Evolutionary conservation across 306 rosid species (phyloP), one percentile per base, ranked within the genome.

Genomic region (Casuarina cunninghamiana): DNA sequence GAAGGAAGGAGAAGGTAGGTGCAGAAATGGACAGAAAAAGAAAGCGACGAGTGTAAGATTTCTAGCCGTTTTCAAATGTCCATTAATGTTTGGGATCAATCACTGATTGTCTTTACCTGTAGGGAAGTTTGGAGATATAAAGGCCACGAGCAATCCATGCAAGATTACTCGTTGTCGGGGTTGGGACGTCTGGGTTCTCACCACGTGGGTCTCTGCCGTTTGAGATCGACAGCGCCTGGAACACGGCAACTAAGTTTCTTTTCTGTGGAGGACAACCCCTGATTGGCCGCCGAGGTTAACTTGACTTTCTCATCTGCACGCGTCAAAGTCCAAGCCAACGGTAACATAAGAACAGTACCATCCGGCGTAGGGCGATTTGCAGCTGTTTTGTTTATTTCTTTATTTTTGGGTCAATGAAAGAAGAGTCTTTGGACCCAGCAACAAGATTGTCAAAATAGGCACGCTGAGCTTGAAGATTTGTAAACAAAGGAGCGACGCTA

Each of bases 251-350:
- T 26, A 58, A 37, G 65, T 58, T 58, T 58, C 65, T 9, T 10
- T 2, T 62, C 21, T 53, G 11, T 13, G 13, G 19, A 12, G 9
- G 42, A 62, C 12, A 1, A 45, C 21, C 19, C 38, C 1, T 26
- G 32, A 16, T 54, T 16, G 88, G 80, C 80, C 80, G 85, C 88
- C 71, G 49, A 41, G 37, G 6, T 35, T 62, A 71, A 78, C 79
- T 17, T 17, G 74, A 11, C 37, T n/a, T 43, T 67, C 49, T n/a
- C 71, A 32, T 69, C 41, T 46, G 32, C 8, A 71, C 70, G 39
- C 62, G 74, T 84, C 46, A 69, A 76, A 42, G 69, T 78, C 55
- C 78, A 77, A 53, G 7, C 21, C 54, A 84, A 84, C 81, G 17
- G 69, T 37, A 42, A 13, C 72, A 44, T 6, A 32, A 13, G 6